Conservation (phyloP, 495 filamentous ascomycete species). For the Tuber aestivum region DNA sequence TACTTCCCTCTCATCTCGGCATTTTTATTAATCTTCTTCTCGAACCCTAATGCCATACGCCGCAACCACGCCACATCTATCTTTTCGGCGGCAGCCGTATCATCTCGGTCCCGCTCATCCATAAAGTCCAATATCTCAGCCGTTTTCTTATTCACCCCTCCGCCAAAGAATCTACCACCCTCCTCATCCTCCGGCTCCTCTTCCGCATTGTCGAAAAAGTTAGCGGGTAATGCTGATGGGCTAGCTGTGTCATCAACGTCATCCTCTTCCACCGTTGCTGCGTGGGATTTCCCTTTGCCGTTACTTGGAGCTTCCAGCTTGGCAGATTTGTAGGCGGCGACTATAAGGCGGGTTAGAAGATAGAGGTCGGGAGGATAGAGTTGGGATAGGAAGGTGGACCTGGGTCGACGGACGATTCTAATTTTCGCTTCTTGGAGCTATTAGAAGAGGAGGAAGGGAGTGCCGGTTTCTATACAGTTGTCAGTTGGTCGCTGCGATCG, state of each 20-base stretch:
- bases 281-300: conserved; percentile 55
- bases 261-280: conserved; percentile 56
- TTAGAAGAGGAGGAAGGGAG: conserved; percentile 40
- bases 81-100: conserved; percentile 58
- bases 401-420: conserved; percentile 63
- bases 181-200: conserved; percentile 68
- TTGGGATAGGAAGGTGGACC: conserved; percentile 50
- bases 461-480: conserved; percentile 50
- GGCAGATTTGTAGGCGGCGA: conserved; percentile 60
- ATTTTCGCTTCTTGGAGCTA: conserved; percentile 62
- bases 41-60: conserved; percentile 74
- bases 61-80: conserved; percentile 80
- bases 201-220: conserved; percentile 53
- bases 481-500: conserved; percentile 24
- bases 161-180: conserved; percentile 91
- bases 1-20: conserved; percentile 85
- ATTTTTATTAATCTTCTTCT: conserved; percentile 86
- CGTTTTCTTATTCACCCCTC: conserved; percentile 74
- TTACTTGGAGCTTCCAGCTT: conserved; percentile 58
- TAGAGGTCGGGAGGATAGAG: conserved; percentile 1
- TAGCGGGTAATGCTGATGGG: conserved; percentile 58
- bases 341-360: conserved; percentile 47
- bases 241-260: conserved; percentile 61
- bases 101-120: conserved; percentile 59
- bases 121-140: conserved; percentile 86